Evolutionary conservation across 495 filamentous ascomycete species (phyloP), one percentile per base, ranked within the genome.

Genomic region (Aspergillus mulundensis): DNA sequence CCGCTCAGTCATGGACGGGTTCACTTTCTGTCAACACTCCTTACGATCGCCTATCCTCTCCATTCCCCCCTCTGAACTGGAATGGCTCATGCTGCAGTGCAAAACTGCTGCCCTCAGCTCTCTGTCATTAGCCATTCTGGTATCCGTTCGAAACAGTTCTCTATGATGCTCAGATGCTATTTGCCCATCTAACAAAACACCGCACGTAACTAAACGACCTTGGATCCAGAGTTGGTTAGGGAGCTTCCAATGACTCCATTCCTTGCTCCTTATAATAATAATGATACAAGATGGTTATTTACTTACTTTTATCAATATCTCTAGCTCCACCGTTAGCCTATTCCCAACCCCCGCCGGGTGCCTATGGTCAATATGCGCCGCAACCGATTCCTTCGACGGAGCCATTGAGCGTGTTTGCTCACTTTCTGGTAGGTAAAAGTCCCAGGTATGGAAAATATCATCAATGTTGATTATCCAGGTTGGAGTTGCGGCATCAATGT

Each of bases 391-490:
- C 53, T 18, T n/a, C 49, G 1, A 49, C 59, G 15, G 59, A 60
- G 38, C 61, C 57, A 20, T 59, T 64, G 52, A 62, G 42, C 18
- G 69, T 74, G 6, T 74, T 74, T 50, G 70, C 70, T 12, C 70
- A 74, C 46, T 74, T 72, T 36, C 62, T 74, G 28, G 70, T 70
- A 60, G 61, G 61, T 16, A 20, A 30, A 20, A 15, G 11, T 18
- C 48, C 11, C 1, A 10, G 5, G 6, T 7, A 20, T 23, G 1
- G 8, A 8, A 25, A 7, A 4, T n/a, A n/a, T n/a, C n/a, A n/a
- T n/a, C 43, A 1, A 40, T 34, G 21, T 21, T 50, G 4, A 50
- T 10, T 51, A 34, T 15, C 10, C 36, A 74, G 71, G 59, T 68
- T 16, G 70, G 68, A 5, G 65, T 67, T 53, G 65, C 69, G 0